A percentile compares a stretch with the other conserved stretches of the same genome.
Conservation (phyloP, 2,329 filamentous ascomycete genomes). For the Aureobasidium sp. region DNA sequence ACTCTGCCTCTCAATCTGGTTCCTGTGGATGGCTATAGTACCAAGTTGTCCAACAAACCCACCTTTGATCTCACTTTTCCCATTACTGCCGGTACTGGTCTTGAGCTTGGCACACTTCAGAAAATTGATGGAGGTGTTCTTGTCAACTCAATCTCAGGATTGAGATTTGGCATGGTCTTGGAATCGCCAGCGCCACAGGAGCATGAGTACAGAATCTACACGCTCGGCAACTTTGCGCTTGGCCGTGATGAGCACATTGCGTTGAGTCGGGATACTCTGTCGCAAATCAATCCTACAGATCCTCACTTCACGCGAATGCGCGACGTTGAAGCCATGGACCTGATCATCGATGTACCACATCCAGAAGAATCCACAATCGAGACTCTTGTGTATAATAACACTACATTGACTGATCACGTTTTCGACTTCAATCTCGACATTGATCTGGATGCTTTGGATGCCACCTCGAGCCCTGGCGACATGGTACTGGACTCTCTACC, state of each 20-base stretch:
- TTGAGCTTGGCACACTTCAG: slow-evolving; percentile 39
- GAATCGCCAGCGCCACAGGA: slow-evolving; percentile 43
- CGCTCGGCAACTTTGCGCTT: slow-evolving; percentile 70
- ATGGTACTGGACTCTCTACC: slow-evolving; percentile 11
- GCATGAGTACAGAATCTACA: slow-evolving; percentile 60
- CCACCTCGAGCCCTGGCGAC: slow-evolving; percentile 5
- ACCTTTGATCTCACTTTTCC: slow-evolving; percentile 65
- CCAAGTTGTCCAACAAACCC: slow-evolving; percentile 58
- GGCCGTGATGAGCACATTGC: slow-evolving; percentile 83
- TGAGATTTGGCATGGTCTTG: slow-evolving; percentile 58
- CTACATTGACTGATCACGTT: not conserved
- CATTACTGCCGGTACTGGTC: slow-evolving; percentile 40
- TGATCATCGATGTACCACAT: slow-evolving; percentile 51
- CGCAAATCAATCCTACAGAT: slow-evolving; percentile 65
- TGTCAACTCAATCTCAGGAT: slow-evolving; percentile 51
- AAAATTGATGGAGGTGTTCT: slow-evolving; percentile 51
- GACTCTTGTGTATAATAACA: not conserved
- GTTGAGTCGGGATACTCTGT: slow-evolving; percentile 59
- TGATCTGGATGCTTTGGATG: slow-evolving; percentile 11
- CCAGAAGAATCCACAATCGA: not conserved
- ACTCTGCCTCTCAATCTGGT: slow-evolving; percentile 71
- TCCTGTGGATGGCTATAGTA: slow-evolving; percentile 67
- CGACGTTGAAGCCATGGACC: slow-evolving; percentile 62
- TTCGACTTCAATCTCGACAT: slow-evolving; percentile 13
- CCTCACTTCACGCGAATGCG: slow-evolving; percentile 74